Evolutionary conservation across 179 eudicot genomes (phyloP).

Genomic region (Vitellaria paradoxa): DNA sequence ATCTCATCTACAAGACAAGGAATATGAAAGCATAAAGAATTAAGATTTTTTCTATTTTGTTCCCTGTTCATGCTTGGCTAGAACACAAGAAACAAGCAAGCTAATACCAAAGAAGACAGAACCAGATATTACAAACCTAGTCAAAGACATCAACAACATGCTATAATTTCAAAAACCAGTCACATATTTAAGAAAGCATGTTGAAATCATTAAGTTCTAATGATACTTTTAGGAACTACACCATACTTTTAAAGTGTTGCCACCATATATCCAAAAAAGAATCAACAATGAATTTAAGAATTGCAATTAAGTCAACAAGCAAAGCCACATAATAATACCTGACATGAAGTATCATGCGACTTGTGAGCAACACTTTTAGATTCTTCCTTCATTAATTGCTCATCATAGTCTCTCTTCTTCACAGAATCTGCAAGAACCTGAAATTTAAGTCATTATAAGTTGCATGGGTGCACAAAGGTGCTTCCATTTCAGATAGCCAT

Average conservation of each 20-base stretch:
- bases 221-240: no score
- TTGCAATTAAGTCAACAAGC: not conserved
- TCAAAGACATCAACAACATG: not conserved
- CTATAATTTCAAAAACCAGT: no score
- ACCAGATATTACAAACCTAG: not conserved
- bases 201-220: no score
- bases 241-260: not conserved
- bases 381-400: conserved; percentile 84
- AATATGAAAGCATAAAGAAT: not conserved
- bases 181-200: no score
- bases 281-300: not conserved
- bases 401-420: conserved; percentile 93
- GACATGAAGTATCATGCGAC: conserved; percentile 71
- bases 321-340: conserved; percentile 40
- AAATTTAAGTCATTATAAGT: conserved; percentile 12
- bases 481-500: not conserved
- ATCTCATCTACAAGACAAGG: conserved; percentile 12
- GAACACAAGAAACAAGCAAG: conserved; percentile 5
- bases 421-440: conserved; percentile 91
- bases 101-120: not conserved
- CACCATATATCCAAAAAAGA: not conserved
- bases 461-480: not conserved
- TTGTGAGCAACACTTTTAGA: conserved; percentile 58
- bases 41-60: not conserved
- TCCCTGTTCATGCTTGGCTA: not conserved